Percentiles rank a stretch among this genome's conserved stretches.
These are phyloP conservation scores for Neurospora sp. DNA, from an alignment of 495 filamentous ascomycete species.

Conservation along the genomic window DNA sequence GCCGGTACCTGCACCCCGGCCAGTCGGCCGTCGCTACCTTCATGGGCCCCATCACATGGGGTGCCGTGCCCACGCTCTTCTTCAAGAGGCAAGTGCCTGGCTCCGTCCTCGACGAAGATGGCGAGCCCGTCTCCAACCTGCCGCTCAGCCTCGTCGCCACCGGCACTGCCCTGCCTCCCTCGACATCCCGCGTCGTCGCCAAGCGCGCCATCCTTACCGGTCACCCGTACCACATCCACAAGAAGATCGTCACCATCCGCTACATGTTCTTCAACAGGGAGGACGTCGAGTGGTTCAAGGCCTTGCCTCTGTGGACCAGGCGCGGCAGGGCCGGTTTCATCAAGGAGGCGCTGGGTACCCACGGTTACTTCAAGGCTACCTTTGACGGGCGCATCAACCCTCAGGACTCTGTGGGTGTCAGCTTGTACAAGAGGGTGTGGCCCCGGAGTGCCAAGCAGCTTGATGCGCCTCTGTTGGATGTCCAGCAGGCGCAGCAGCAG, in stretches of 20 bases:
- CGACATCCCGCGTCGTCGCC: slow-evolving; percentile 70
- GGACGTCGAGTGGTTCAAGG: slow-evolving; percentile 95
- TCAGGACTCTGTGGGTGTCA: slow-evolving; percentile 84
- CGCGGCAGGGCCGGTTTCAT: slow-evolving; percentile 78
- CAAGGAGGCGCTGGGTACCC: slow-evolving; percentile 89
- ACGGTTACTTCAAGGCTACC: slow-evolving; percentile 98
- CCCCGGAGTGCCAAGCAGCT: slow-evolving; percentile 57
- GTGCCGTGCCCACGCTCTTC: slow-evolving; percentile 76
- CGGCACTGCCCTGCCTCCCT: slow-evolving; percentile 74
- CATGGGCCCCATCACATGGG: slow-evolving; percentile 86
- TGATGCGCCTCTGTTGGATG: slow-evolving; percentile 26
- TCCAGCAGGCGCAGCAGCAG: not conserved
- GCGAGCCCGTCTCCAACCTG: slow-evolving; percentile 17
- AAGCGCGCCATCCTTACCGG: slow-evolving; percentile 93
- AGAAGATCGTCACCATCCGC: slow-evolving; percentile 85
- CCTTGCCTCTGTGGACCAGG: slow-evolving; percentile 87
- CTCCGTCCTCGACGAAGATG: slow-evolving; percentile 16
- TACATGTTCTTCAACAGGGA: slow-evolving; percentile 99
- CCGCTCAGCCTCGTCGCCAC: slow-evolving; percentile 66
- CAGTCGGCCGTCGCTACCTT: slow-evolving; percentile 86
- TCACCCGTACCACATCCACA: slow-evolving; percentile 97
- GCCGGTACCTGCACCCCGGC: slow-evolving; percentile 85
- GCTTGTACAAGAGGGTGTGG: slow-evolving; percentile 89
- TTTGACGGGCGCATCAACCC: slow-evolving; percentile 95
- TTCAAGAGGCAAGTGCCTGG: slow-evolving; percentile 48